A percentile compares a stretch with the other conserved stretches of the same genome.
Evolutionary conservation across 176 grass and related monocot species (phyloP).

Genomic region (Dendrocalamus sinicus): DNA sequence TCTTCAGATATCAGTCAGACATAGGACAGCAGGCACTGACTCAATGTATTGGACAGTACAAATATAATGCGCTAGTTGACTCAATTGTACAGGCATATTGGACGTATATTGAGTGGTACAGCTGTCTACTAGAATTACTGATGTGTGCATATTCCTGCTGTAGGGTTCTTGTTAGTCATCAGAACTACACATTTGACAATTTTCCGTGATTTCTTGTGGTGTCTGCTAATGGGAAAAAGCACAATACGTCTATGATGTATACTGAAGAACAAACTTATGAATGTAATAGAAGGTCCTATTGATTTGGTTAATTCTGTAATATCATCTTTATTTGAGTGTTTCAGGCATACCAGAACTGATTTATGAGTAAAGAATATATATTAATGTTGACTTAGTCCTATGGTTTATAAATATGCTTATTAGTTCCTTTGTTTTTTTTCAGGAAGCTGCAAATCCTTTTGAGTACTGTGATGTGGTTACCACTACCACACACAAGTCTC

Average conservation of each 20-base stretch:
- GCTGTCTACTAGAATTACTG: neutral
- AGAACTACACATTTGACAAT: neutral
- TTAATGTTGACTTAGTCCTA: neutral
- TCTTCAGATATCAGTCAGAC: neutral
- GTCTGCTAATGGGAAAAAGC: neutral
- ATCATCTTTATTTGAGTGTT: constrained; percentile 1
- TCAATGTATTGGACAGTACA: neutral
- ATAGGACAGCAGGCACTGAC: neutral
- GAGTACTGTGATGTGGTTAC: constrained; percentile 95
- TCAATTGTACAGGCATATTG: neutral
- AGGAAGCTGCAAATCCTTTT: constrained; percentile 98
- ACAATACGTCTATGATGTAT: neutral
- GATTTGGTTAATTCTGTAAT: neutral
- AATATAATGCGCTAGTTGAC: neutral
- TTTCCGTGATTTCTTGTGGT: neutral
- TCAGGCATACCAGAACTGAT: neutral
- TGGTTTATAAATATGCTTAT: neutral
- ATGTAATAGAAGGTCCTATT: neutral
- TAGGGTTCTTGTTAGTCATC: neutral
- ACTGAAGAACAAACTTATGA: neutral
- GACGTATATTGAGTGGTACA: neutral
- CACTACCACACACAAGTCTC: constrained; percentile 95
- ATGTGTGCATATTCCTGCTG: neutral
- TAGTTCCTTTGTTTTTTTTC: neutral
- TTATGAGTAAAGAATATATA: constrained; percentile 4